A percentile compares a stretch with the other conserved stretches of the same genome.
Conservation (phyloP, 345 rosid species). For the Brassica nigra region DNA sequence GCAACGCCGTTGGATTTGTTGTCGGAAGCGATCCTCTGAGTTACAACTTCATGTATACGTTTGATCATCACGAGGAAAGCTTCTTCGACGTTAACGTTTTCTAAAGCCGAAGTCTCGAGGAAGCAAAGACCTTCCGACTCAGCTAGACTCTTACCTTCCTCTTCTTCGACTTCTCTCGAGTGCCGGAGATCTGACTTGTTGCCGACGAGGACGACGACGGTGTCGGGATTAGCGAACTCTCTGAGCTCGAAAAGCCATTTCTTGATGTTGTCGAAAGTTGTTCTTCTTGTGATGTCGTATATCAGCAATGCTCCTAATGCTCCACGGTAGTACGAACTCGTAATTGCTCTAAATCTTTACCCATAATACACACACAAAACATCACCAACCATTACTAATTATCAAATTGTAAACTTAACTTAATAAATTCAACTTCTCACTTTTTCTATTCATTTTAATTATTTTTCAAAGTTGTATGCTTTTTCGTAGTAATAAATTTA, state of each 20-base stretch:
- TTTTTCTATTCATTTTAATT: background rate
- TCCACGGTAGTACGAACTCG: slow-evolving; percentile 90
- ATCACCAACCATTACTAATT: background rate
- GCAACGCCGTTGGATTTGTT: slow-evolving; percentile 47
- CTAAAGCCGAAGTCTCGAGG: slow-evolving; percentile 81
- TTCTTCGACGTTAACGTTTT: slow-evolving; percentile 72
- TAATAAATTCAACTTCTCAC: too few relatives aligned
- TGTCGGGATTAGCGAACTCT: slow-evolving; percentile 59
- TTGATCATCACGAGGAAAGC: slow-evolving; percentile 73
- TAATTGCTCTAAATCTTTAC: slow-evolving; percentile 82
- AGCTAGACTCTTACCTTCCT: slow-evolving; percentile 67
- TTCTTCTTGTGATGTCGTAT: slow-evolving; percentile 70
- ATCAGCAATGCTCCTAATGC: slow-evolving; percentile 81
- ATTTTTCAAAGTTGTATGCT: too few relatives aligned
- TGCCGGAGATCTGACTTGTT: slow-evolving; percentile 66
- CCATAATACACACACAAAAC: background rate
- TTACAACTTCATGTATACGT: slow-evolving; percentile 57
- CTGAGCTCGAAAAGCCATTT: slow-evolving; percentile 82
- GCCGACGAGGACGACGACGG: slow-evolving; percentile 76
- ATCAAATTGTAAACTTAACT: background rate
- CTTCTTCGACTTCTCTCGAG: slow-evolving; percentile 61
- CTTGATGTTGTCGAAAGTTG: slow-evolving; percentile 59
- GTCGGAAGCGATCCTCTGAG: slow-evolving; percentile 52
- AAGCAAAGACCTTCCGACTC: slow-evolving; percentile 65
- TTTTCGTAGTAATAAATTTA: too few relatives aligned